Conservation (phyloP, 1,139 yeast species). For the Debaryomyces psychrophilus region DNA sequence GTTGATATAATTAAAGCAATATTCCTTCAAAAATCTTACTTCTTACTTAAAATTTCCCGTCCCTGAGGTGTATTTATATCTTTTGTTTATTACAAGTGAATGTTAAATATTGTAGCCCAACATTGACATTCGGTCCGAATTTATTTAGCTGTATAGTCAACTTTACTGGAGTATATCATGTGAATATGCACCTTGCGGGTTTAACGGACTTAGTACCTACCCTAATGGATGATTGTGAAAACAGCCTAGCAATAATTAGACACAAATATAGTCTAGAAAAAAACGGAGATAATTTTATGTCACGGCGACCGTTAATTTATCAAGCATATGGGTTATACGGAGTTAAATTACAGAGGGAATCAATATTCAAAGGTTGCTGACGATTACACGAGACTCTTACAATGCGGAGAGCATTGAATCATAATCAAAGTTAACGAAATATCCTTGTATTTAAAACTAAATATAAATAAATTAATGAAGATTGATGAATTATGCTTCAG, state of each 20-base stretch:
- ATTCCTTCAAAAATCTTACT: no score
- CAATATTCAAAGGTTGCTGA: no score
- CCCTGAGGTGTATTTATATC: no score
- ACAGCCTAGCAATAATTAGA: not conserved
- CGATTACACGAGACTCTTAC: no score
- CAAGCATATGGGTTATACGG: no score
- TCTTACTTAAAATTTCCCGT: no score
- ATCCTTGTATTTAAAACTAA: slow-evolving; percentile 3
- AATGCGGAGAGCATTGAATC: no score
- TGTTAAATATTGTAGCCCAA: not conserved
- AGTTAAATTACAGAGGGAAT: no score
- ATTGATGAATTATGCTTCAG: slow-evolving; percentile 39
- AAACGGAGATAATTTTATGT: no score
- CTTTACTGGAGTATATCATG: not conserved
- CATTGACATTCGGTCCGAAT: not conserved
- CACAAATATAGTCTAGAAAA: no score
- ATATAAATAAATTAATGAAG: slow-evolving; percentile 5
- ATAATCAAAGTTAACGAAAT: not conserved
- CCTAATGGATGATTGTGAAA: not conserved
- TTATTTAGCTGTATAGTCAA: not conserved
- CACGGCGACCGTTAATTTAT: no score
- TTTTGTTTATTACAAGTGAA: no score
- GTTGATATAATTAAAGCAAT: not conserved
- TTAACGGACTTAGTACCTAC: not conserved
- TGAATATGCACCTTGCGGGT: slow-evolving; percentile 5